A percentile compares a stretch with the other conserved stretches of the same genome.
phyloP scores from a whole-genome alignment of 2,329 filamentous ascomycete species.

The Pleurostoma richardsiae region DNA sequence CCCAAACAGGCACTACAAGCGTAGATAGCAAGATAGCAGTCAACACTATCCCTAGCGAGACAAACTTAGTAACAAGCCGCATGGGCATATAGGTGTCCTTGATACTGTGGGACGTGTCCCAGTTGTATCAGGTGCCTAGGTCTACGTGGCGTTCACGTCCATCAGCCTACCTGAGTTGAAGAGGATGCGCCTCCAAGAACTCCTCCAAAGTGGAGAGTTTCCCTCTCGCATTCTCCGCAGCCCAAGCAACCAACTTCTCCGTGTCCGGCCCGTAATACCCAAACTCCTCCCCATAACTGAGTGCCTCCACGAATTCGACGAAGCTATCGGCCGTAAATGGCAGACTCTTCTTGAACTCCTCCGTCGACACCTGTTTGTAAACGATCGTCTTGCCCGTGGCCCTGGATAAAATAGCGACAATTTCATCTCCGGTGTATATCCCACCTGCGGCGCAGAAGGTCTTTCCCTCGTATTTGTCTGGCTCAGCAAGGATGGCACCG shows the following conservation, averaged over 20 bases:
- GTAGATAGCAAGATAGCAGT: too few relatives aligned
- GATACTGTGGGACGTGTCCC: too few relatives aligned
- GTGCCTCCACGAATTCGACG: constrained; percentile 7
- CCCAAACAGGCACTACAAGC: too few relatives aligned
- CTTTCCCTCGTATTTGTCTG: constrained; percentile 13
- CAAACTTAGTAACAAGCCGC: too few relatives aligned
- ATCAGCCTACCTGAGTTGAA: constrained; percentile 6
- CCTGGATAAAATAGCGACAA: background rate
- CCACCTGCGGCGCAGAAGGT: background rate
- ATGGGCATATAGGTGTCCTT: too few relatives aligned
- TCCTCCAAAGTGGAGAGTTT: constrained; percentile 25
- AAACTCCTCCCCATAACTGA: constrained; percentile 20
- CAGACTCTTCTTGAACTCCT: constrained; percentile 8
- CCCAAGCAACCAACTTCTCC: constrained; percentile 22
- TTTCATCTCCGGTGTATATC: background rate
- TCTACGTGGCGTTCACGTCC: too few relatives aligned
- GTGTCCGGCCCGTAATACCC: constrained; percentile 27
- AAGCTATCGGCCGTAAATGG: constrained; percentile 11
- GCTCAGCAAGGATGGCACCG: constrained; percentile 17
- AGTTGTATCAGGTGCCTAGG: too few relatives aligned
- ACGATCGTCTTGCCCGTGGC: background rate
- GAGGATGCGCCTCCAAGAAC: constrained; percentile 21
- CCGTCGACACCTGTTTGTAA: constrained; percentile 7
- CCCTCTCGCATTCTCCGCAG: constrained; percentile 18
- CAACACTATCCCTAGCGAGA: too few relatives aligned